Base-by-base conservation (phyloP, 192 early-diverging fungal genomes). In the Linnemannia elongata region DNA sequence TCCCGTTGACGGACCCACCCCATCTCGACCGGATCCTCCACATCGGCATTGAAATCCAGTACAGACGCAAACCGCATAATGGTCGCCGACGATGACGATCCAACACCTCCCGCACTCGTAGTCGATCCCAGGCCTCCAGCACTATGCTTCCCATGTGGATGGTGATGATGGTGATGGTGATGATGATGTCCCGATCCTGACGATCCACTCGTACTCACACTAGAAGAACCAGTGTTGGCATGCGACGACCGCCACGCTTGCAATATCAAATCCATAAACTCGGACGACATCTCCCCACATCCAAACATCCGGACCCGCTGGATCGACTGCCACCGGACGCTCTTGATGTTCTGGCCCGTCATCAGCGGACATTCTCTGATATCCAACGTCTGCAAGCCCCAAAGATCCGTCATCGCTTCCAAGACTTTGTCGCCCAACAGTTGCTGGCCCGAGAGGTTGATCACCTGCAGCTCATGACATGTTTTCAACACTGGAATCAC, bases 21-120 rank as follows among this genome's bases (percentile, higher is more conserved):
- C 85, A 87, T 87, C 80, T 87, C 85, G 22, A 87, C 80, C 1
- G 85, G 85, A 63, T 87, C 85, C 71, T 81, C 85, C 6, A 60
- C 63, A 49, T 87, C 85, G 1, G 36, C 63, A 52, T 72, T 74
- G 4, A 87, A 78, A 30, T 87, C 85, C 35, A 87, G 44, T 13
- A 87, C 85, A 22, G 85, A 87, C 10, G 36, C 47, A 47, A 81
- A 87, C 15, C 84, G 69, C 13, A 44, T 63, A 20, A 54, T 35
- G 6, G 47, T 47, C 15, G 66, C 35, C 5, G 68, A 20, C 24
- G 76, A 68, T 7, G 66, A 69, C 3, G 55, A 66, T 10, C 60
- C 60, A 66, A 66, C 60, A 10, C 60, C 60, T 33, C 60, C 60
- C 17, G 30, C 60, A 33, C 60, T 66, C 9, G 60, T 66, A 3